Base-by-base conservation (phyloP, 1,284 basidiomycete species). In the Polyporus tsugae region DNA sequence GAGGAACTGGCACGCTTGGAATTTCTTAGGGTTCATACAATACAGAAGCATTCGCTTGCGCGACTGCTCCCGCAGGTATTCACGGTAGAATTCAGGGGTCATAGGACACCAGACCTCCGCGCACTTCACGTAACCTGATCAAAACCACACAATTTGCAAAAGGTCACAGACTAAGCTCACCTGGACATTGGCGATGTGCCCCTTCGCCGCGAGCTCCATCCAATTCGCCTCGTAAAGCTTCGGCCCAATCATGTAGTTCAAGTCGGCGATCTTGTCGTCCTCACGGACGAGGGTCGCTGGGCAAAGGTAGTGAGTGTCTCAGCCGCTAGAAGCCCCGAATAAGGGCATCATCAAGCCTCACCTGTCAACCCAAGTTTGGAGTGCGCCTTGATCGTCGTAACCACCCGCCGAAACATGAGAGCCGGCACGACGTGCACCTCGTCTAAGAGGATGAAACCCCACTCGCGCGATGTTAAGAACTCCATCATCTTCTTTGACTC, bases 51-150 rank as follows among this genome's bases (percentile, higher is more conserved):
- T 98, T 73, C 95, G 91, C 80, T 98, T 98, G 67, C 98, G 88
- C 46, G 93, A 94, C 79, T 94, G 92, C 80, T 97, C 95, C 71
- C 95, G 89, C 70, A 99, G 87, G 79, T 99, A 99, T 82, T 99
- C 97, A 75, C 95, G 92, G 80, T 99, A 99, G 80, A 99, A 99
- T 79, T 99, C 97, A n/a, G 98, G 97, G 39, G 98, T 98, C 98
- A 99, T 99, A 10, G 96, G 95, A 78, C 98, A 99, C 98, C 98
- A 99, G 6, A 99, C 98, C 82, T 99, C 98, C 17, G 98, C 98
- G 80, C 97, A 99, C 93, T 97, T 73, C 29, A 66, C 57, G 42
- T 58, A 13, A 38, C 36, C 11, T 36, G 10, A 61, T 69, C 49
- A 64, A 39, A 22, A 29, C 22, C 22, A 29, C 42, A 39, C 6